These are phyloP conservation scores for Solanum microdontum DNA, from an alignment of 257 asterid species.

Conservation along the genomic window DNA sequence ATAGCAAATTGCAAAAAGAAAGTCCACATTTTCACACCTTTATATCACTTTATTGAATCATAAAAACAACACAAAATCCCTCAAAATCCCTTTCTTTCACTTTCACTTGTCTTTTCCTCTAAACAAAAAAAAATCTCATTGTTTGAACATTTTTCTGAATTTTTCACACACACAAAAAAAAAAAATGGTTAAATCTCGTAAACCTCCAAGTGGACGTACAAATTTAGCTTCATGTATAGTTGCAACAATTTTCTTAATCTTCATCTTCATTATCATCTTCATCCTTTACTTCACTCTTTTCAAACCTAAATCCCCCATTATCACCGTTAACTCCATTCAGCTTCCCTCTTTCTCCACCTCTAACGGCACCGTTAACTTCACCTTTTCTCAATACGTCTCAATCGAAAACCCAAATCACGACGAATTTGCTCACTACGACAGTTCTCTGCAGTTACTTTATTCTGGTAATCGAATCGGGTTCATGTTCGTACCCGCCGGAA, in stretches of 20 bases:
- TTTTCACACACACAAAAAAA: background rate
- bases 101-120: background rate
- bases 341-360: slow-evolving; percentile 66
- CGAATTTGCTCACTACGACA: slow-evolving; percentile 68
- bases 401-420: slow-evolving; percentile 70
- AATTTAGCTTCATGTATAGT: slow-evolving; percentile 71
- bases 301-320: slow-evolving; percentile 52
- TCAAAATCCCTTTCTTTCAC: background rate
- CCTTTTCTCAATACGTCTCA: slow-evolving; percentile 66
- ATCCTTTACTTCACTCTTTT: slow-evolving; percentile 63
- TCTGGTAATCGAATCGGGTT: slow-evolving; percentile 65
- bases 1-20: background rate
- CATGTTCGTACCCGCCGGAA: slow-evolving; percentile 90
- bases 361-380: slow-evolving; percentile 64
- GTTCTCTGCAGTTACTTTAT: slow-evolving; percentile 67
- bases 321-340: slow-evolving; percentile 63
- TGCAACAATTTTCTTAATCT: slow-evolving; percentile 58
- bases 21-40: slow-evolving; percentile 2
- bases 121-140: no score
- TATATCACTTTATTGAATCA: background rate
- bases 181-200: slow-evolving; percentile 41
- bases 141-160: background rate
- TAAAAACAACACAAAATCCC: background rate
- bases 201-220: slow-evolving; percentile 58
- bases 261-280: slow-evolving; percentile 32